These are phyloP conservation scores for Talaromyces rugulosus DNA, from an alignment of 2,329 filamentous ascomycete species.

Conservation along the genomic window DNA sequence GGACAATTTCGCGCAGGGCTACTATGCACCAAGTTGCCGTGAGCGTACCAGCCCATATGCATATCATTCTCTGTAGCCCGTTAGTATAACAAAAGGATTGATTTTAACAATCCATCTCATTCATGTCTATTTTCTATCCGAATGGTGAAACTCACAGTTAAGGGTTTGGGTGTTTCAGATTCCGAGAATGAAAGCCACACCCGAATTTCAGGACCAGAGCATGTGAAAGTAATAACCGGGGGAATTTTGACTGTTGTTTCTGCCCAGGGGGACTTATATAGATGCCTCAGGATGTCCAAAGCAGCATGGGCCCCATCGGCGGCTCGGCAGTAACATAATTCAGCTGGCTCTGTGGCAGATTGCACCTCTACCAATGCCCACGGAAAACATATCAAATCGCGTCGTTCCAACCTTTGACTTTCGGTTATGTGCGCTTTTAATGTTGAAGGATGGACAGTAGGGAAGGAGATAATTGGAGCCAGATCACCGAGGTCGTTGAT, in stretches of 20 bases:
- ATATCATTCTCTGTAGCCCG: background rate
- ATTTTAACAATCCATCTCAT: background rate
- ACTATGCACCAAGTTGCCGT: conserved; percentile 4
- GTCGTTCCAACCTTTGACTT: background rate
- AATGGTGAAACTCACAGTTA: background rate
- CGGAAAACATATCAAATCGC: conserved; percentile 4
- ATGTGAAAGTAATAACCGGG: conserved; percentile 2
- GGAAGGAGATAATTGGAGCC: background rate
- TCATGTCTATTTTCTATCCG: background rate
- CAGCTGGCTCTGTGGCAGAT: background rate
- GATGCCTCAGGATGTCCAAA: background rate
- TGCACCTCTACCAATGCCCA: conserved; percentile 8
- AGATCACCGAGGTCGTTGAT: background rate
- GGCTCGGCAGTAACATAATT: conserved; percentile 5
- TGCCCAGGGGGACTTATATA: background rate
- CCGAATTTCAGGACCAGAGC: conserved; percentile 2
- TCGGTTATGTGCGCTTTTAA: background rate
- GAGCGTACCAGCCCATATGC: conserved; percentile 5
- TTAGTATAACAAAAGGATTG: background rate
- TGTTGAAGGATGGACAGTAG: background rate
- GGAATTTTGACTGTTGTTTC: background rate
- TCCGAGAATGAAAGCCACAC: conserved; percentile 3
- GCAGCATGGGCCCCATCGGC: background rate
- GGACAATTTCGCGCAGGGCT: background rate
- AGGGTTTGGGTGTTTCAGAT: background rate